Conservation (phyloP, 345 rosid species). For the Lagerstroemia speciosa region DNA sequence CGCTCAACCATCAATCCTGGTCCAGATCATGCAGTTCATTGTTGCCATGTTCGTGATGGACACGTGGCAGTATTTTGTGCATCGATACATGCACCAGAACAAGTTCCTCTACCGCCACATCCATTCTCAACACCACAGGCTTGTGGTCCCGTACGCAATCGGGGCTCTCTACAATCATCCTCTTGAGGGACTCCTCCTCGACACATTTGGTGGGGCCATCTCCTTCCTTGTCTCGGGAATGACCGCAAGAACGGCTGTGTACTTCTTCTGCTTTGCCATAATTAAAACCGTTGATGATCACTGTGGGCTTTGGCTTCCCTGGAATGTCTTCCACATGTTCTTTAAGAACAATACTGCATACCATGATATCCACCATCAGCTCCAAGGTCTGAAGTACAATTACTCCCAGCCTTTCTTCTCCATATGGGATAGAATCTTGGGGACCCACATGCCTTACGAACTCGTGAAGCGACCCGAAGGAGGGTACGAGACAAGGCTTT, state of each 20-base stretch:
- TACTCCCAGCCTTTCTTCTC: slow-evolving; percentile 79
- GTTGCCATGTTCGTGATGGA: slow-evolving; percentile 62
- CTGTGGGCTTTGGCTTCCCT: slow-evolving; percentile 64
- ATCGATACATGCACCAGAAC: slow-evolving; percentile 67
- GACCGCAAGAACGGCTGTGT: slow-evolving; percentile 57
- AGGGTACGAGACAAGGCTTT: slow-evolving; percentile 57
- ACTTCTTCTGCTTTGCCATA: slow-evolving; percentile 61
- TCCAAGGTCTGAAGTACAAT: slow-evolving; percentile 58
- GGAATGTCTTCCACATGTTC: slow-evolving; percentile 50
- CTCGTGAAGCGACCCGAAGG: slow-evolving; percentile 53
- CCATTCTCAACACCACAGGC: slow-evolving; percentile 65
- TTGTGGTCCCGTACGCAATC: slow-evolving; percentile 59
- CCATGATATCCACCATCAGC: slow-evolving; percentile 70
- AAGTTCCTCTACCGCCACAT: slow-evolving; percentile 55
- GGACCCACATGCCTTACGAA: slow-evolving; percentile 55
- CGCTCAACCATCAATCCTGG: slow-evolving; percentile 36
- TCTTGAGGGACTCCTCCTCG: slow-evolving; percentile 58
- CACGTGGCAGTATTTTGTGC: slow-evolving; percentile 65
- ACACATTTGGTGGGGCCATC: slow-evolving; percentile 59
- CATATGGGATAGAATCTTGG: slow-evolving; percentile 60
- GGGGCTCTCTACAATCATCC: slow-evolving; percentile 73
- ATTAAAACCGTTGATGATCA: slow-evolving; percentile 66
- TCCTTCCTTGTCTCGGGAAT: slow-evolving; percentile 63
- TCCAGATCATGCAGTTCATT: slow-evolving; percentile 41
- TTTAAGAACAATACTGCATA: slow-evolving; percentile 59